These are phyloP conservation scores for Cytospora paraplurivora DNA, from an alignment of 2,329 filamentous ascomycete species.

Conservation along the genomic window DNA sequence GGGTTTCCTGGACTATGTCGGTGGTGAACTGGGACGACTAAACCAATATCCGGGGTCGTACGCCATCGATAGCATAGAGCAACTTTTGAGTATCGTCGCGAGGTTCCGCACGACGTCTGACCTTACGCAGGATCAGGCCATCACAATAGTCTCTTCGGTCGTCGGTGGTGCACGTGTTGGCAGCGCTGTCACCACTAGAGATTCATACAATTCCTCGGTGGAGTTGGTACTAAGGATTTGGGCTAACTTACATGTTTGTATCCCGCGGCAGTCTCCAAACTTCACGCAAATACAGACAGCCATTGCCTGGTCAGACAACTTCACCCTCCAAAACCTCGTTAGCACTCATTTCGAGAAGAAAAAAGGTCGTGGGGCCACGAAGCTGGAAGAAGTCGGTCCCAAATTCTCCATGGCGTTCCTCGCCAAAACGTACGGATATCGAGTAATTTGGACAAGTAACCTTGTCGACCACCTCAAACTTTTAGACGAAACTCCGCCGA, in stretches of 20 bases:
- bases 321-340: background rate
- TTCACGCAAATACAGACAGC: background rate
- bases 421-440: constrained; percentile 22
- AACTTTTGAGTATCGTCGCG: background rate
- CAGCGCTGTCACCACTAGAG: background rate
- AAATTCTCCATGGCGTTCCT: constrained; percentile 12
- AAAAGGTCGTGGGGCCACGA: background rate
- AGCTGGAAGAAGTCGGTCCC: background rate
- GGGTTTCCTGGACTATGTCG: background rate
- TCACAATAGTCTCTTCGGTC: background rate
- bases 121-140: background rate
- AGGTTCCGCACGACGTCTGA: background rate
- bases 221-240: background rate
- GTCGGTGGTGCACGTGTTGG: no score
- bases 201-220: background rate
- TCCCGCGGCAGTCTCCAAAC: background rate
- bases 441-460: constrained; percentile 31
- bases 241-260: background rate
- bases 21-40: background rate
- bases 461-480: constrained; percentile 30
- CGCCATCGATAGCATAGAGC: background rate
- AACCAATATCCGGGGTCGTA: background rate
- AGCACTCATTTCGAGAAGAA: background rate
- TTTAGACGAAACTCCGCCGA: no score
- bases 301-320: background rate